A percentile compares a stretch with the other conserved stretches of the same genome.
These are phyloP conservation scores for Pseudotsuga menziesii DNA, from an alignment of 75 land plant species.

Conservation along the genomic window DNA sequence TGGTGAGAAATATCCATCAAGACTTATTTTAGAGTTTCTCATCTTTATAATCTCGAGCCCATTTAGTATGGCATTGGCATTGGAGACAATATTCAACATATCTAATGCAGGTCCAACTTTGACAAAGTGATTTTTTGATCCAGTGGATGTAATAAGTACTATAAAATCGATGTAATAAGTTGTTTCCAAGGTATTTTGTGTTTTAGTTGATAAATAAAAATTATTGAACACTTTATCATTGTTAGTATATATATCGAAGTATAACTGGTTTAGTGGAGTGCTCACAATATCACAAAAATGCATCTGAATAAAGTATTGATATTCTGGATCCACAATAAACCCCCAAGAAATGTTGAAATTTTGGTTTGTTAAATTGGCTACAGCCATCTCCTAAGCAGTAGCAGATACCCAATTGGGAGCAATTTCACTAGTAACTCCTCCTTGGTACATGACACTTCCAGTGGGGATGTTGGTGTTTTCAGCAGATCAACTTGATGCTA, in stretches of 20 bases:
- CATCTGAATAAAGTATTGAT: constrained; percentile 61
- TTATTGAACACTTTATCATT: constrained; percentile 30
- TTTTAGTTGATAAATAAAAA: constrained; percentile 48
- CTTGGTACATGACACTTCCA: constrained; percentile 21
- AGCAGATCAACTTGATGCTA: constrained; percentile 22
- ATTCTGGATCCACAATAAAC: constrained; percentile 50
- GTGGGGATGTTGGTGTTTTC: constrained; percentile 17
- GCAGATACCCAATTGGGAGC: constrained; percentile 74
- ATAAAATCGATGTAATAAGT: constrained; percentile 50
- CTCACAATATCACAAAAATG: constrained; percentile 87
- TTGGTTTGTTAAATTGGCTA: constrained; percentile 45
- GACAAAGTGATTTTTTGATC: constrained; percentile 2
- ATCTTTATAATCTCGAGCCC: constrained; percentile 92
- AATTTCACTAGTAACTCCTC: constrained; percentile 21
- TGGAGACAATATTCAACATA: constrained; percentile 21
- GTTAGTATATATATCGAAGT: constrained; percentile 79
- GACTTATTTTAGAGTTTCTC: constrained; percentile 28
- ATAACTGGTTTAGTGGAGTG: constrained; percentile 31
- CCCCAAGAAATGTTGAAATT: constrained; percentile 82
- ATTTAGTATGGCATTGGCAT: constrained; percentile 67
- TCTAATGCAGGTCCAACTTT: constrained; percentile 44
- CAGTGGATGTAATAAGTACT: constrained; percentile 10
- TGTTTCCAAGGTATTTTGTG: constrained; percentile 17
- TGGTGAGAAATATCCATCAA: constrained; percentile 18
- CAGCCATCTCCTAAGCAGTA: constrained; percentile 54